Evolutionary conservation across 306 rosid species (phyloP).

Genomic region (Vachellia collinsii): DNA sequence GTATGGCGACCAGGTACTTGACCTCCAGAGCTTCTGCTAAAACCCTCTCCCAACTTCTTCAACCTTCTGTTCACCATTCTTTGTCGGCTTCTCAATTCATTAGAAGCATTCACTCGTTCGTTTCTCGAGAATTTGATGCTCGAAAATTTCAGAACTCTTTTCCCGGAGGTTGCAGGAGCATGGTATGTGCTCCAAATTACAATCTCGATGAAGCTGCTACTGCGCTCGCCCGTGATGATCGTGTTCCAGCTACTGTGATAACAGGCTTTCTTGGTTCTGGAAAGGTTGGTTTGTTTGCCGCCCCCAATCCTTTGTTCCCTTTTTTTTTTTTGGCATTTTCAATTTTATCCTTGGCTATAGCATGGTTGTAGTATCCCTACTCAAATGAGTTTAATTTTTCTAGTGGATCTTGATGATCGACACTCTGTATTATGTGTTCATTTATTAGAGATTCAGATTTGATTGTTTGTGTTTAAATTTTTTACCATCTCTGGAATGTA

Average conservation of each 20-base stretch:
- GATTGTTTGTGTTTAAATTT: neutral
- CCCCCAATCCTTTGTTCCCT: neutral
- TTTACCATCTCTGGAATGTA: neutral
- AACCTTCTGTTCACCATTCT: constrained; percentile 35
- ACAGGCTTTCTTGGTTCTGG: constrained; percentile 97
- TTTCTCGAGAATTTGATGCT: constrained; percentile 25
- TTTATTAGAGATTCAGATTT: neutral
- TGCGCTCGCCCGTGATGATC: constrained; percentile 52
- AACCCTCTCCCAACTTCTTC: constrained; percentile 40
- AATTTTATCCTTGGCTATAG: neutral
- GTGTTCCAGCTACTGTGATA: constrained; percentile 81
- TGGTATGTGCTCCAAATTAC: constrained; percentile 45
- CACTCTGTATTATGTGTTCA: neutral
- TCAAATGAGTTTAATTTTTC: neutral
- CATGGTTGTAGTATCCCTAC: neutral
- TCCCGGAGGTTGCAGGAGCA: constrained; percentile 44
- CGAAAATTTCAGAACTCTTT: neutral
- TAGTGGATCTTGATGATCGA: neutral
- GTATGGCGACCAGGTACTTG: constrained; percentile 49
- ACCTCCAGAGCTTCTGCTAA: constrained; percentile 42
- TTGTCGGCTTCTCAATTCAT: constrained; percentile 16
- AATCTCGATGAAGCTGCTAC: constrained; percentile 36
- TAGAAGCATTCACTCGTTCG: constrained; percentile 41
- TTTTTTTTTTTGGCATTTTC: neutral
- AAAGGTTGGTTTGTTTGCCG: constrained; percentile 50